Evolutionary conservation across 2,329 filamentous ascomycete species (phyloP).

Genomic region (Stagonosporopsis cucurbitacearum): DNA sequence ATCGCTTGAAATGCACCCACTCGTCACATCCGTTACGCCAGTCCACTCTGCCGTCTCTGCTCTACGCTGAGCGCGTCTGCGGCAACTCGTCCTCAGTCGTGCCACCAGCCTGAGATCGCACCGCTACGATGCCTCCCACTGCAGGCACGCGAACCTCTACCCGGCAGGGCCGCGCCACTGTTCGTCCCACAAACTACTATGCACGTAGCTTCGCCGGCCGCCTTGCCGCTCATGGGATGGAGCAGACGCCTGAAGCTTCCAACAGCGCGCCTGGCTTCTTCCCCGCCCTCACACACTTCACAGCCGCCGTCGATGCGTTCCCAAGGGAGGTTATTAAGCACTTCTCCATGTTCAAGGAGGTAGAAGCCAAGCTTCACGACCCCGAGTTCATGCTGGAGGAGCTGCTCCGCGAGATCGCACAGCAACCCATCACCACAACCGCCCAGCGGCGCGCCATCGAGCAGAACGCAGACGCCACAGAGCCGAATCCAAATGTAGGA

Average conservation of each 20-base stretch:
- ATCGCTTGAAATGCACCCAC: constrained; percentile 39
- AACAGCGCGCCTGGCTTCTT: constrained; percentile 61
- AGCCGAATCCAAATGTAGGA: constrained; percentile 51
- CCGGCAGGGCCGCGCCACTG: constrained; percentile 55
- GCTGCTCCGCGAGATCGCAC: constrained; percentile 69
- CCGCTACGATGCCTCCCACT: constrained; percentile 45
- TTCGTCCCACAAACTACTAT: constrained; percentile 60
- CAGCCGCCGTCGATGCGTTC: constrained; percentile 88
- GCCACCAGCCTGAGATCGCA: constrained; percentile 23
- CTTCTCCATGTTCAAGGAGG: constrained; percentile 94
- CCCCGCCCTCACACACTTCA: constrained; percentile 76
- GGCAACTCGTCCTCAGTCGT: constrained; percentile 25
- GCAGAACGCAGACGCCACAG: constrained; percentile 43
- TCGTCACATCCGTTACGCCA: constrained; percentile 28
- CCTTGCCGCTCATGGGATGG: constrained; percentile 43
- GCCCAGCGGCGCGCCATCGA: constrained; percentile 34
- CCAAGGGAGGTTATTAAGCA: constrained; percentile 95
- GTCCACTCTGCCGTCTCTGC: constrained; percentile 22
- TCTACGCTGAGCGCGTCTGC: constrained; percentile 28
- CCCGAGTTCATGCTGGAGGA: constrained; percentile 83
- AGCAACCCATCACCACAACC: constrained; percentile 53
- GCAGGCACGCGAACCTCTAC: constrained; percentile 50
- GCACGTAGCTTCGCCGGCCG: constrained; percentile 55
- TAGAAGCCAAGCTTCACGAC: constrained; percentile 93
- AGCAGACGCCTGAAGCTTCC: constrained; percentile 48